A percentile compares a stretch with the other conserved stretches of the same genome.
Evolutionary conservation across 768 basidiomycete genomes (phyloP).

Genomic region (Leucocoprinus sp.): DNA sequence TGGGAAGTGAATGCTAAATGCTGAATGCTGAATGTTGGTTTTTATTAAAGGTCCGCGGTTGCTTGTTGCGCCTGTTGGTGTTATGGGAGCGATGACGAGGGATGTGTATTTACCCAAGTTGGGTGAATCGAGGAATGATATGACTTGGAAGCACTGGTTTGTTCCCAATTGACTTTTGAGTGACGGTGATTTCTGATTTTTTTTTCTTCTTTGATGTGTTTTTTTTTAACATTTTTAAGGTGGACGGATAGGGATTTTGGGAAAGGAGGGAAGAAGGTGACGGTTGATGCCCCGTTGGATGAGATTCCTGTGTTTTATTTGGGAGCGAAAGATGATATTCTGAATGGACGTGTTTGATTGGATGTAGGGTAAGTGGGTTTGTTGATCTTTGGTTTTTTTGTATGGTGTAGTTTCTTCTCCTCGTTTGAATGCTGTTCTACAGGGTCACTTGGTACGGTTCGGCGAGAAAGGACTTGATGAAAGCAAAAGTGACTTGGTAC

Average conservation of each 20-base stretch:
- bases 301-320: constrained; percentile 28
- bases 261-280: constrained; percentile 20
- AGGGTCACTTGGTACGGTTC: too few species aligned
- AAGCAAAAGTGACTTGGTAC: too few species aligned
- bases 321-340: constrained; percentile 22
- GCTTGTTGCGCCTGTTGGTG: constrained; percentile 26
- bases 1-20: too few species aligned
- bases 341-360: constrained; percentile 17
- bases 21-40: too few species aligned
- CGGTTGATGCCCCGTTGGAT: constrained; percentile 22
- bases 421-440: too few species aligned
- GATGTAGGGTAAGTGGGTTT: too few species aligned
- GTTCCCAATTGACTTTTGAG: constrained; percentile 3
- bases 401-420: too few species aligned
- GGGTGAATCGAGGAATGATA: constrained; percentile 10
- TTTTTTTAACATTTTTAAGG: constrained; percentile 14
- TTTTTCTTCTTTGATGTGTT: too few species aligned
- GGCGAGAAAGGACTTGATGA: too few species aligned
- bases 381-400: too few species aligned
- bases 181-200: too few species aligned
- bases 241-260: constrained; percentile 26
- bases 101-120: constrained; percentile 24
- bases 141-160: constrained; percentile 26
- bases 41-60: constrained; percentile 21
- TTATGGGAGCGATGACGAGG: constrained; percentile 19